Conservation (phyloP, 306 rosid species). For the Crataegus laevigata region DNA sequence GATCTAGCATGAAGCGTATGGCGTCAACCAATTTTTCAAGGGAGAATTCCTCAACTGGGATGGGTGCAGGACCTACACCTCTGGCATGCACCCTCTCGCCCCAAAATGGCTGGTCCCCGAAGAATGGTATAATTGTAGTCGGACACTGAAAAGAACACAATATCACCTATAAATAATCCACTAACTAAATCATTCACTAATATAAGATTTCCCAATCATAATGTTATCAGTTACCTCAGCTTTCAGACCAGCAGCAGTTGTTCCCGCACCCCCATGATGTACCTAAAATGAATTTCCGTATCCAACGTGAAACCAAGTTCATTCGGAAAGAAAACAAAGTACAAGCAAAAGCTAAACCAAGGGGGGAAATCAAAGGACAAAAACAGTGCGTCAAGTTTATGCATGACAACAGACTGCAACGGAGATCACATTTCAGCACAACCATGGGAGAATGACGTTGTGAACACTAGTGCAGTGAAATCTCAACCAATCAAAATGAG, state of each 20-base stretch:
- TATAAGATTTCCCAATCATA: background rate
- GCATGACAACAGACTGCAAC: background rate
- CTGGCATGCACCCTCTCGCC: conserved; percentile 82
- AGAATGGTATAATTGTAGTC: conserved; percentile 85
- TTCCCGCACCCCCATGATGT: conserved; percentile 97
- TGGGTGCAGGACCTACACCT: conserved; percentile 90
- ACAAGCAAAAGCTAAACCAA: background rate
- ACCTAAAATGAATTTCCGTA: conserved; percentile 39
- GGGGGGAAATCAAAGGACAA: background rate
- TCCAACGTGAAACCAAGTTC: background rate
- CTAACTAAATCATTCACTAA: background rate
- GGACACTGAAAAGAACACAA: conserved; percentile 53
- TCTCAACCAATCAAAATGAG: background rate
- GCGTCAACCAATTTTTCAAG: conserved; percentile 66
- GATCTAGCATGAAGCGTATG: conserved; percentile 68
- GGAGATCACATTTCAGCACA: background rate
- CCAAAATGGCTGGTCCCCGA: conserved; percentile 95
- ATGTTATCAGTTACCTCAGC: conserved; percentile 55
- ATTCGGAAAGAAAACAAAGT: background rate
- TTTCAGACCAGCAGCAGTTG: conserved; percentile 96
- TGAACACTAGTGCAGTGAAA: background rate
- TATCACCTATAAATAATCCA: conserved; percentile 1
- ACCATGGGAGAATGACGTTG: background rate
- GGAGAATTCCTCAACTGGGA: conserved; percentile 60
- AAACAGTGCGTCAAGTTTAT: background rate